Evolutionary conservation across 495 filamentous ascomycete species (phyloP), one percentile per base, ranked within the genome.

Genomic region (Aspergillus hancockii): DNA sequence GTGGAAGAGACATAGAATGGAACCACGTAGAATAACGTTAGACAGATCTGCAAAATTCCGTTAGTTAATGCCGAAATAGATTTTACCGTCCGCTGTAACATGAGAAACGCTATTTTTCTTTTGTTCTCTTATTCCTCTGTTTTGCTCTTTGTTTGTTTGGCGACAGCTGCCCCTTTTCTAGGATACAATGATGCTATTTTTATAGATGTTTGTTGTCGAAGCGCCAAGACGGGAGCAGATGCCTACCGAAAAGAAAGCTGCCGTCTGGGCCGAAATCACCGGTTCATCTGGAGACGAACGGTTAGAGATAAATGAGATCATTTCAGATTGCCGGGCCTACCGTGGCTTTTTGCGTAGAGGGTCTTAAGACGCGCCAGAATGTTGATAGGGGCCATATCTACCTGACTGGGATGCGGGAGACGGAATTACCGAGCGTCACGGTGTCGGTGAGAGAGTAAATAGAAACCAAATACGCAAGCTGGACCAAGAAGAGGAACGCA

Each of bases 1-100:
- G 83, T 78, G 7, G 83, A 64, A 22, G 87, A 94, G 61, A 93
- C 75, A 75, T 98, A 98, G 80, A 98, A 91, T 32, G 94, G 92
- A 32, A 90, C 74, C 73, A 98, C 91, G 78, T 97, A 98, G 77
- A 89, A 70, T 58, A 91, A 67, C 5, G 92, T 96, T 70, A 93
- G 91, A 56, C 87, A 69, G 54, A 92, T 71, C 84, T 93, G 49
- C 22, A 46, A 40, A 54, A 14, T 22, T 63, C 31, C 23, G 54
- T 59, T 52, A 62, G 63, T 49, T 46, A 22, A 21, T 32, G 18
- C 32, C 30, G 18, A 34, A 55, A 18, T n/a, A 49, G 19, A 41
- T 31, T 23, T 25, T 49, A 14, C 3, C 46, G 5, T 23, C 14
- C 2, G 16, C 9, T 41, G 38, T 41, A 41, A 10, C 1, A 36